A percentile compares a stretch with the other conserved stretches of the same genome.
These are phyloP conservation scores for Nicotiana undulata DNA, from an alignment of 257 asterid species.

Conservation along the genomic window DNA sequence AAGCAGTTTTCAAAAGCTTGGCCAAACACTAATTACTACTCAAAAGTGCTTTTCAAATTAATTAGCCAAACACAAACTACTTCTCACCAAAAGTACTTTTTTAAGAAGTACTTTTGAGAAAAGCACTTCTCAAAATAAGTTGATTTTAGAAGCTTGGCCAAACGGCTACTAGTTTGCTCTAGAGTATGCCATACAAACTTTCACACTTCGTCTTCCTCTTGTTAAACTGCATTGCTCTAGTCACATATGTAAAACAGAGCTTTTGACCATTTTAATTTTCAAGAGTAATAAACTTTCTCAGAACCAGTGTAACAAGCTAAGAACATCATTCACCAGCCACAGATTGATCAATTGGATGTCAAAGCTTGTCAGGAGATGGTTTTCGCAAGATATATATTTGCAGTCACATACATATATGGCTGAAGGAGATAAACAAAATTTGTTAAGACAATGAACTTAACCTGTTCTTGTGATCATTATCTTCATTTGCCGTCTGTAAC, in stretches of 20 bases:
- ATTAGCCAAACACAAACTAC: too few species aligned
- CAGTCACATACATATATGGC: not conserved
- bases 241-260: not conserved
- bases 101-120: too few species aligned
- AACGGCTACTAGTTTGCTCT: too few species aligned
- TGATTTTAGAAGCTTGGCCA: too few species aligned
- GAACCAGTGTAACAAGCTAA: not conserved
- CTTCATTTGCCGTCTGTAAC: slow-evolving; percentile 72
- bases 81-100: too few species aligned
- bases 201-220: not conserved
- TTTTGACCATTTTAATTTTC: too few species aligned
- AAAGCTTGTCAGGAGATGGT: not conserved
- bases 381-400: not conserved
- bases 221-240: not conserved
- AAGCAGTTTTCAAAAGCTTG: too few species aligned
- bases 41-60: too few species aligned
- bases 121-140: too few species aligned
- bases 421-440: not conserved
- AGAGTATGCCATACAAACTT: not conserved
- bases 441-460: slow-evolving; percentile 11
- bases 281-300: not conserved
- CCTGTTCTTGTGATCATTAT: slow-evolving; percentile 74
- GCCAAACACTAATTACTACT: too few species aligned
- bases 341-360: not conserved
- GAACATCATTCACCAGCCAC: not conserved